These are phyloP conservation scores for Parascedosporium putredinis DNA, from an alignment of 2,329 filamentous ascomycete genomes.

Conservation along the genomic window DNA sequence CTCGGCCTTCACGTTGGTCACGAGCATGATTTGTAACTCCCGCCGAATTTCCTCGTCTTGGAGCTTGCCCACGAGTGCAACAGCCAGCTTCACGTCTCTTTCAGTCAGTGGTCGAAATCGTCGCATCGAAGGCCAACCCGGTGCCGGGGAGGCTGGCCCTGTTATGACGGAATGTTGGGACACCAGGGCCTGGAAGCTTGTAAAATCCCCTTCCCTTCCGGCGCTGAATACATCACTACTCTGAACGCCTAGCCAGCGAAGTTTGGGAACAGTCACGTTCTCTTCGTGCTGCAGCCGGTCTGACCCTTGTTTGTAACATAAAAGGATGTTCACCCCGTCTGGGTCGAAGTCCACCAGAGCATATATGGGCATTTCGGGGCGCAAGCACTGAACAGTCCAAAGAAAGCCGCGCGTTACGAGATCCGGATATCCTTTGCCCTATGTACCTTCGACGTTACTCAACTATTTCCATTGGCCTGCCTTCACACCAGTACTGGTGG, in stretches of 20 bases:
- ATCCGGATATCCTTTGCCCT: constrained; percentile 80
- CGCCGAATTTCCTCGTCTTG: constrained; percentile 29
- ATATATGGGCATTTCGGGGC: constrained; percentile 45
- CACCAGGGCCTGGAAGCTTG: too few relatives aligned
- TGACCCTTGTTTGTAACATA: constrained; percentile 66
- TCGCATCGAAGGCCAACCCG: too few relatives aligned
- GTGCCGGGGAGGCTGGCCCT: too few relatives aligned
- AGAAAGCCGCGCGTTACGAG: constrained; percentile 59
- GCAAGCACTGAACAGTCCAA: constrained; percentile 34
- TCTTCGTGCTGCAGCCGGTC: constrained; percentile 49
- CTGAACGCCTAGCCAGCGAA: constrained; percentile 56
- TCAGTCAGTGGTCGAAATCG: too few relatives aligned
- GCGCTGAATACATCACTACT: constrained; percentile 14
- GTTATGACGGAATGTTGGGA: too few relatives aligned
- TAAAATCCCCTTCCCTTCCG: background rate
- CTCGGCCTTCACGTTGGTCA: constrained; percentile 66
- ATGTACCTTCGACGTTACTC: background rate
- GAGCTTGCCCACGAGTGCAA: constrained; percentile 37
- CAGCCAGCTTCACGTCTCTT: constrained; percentile 49
- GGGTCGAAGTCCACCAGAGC: constrained; percentile 67
- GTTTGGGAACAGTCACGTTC: constrained; percentile 32
- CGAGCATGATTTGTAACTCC: constrained; percentile 63
- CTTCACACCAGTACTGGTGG: background rate
- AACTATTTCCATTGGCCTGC: background rate
- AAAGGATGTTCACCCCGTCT: constrained; percentile 62